Base-by-base conservation (phyloP, 331 rosid genomes). In the Erythrophleum ivorense region DNA sequence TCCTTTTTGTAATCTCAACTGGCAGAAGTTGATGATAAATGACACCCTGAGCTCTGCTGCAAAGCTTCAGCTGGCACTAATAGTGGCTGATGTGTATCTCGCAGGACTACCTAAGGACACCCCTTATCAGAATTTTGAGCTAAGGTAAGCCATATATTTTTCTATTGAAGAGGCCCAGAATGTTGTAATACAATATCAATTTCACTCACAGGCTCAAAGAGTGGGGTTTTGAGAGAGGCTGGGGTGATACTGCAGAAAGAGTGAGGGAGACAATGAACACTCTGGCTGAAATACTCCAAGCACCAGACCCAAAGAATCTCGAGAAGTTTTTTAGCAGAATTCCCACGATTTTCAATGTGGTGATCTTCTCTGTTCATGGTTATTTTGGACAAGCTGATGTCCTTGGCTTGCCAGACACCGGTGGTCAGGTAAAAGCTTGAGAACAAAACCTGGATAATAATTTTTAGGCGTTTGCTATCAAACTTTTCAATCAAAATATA, bases 341-440 rank as follows among this genome's bases (percentile, higher is more conserved):
- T 84, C 98, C 98, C 5, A 92, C 81, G 58, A 79, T 90, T 75
- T 95, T 95, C 88, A 95, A 92, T 73, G 90, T 92, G 31, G 97
- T 89, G 15, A 91, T 95, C 72, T 90, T 95, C 86, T 92, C 97
- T 54, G 84, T 94, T 79, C 98, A 95, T 80, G 98, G 98, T 71
- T 95, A 95, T 78, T 95, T 95, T 85, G 98, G 98, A n/a, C 98
- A 95, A 88, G 87, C 97, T 45, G 88, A 89, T 81, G 98, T 95
- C 40, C 97, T 95, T 59, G 98, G 98, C 62, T 85, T 95, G 88
- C 97, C 98, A 8, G 98, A 95, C 85, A 95, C 98, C 0, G 98
- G 98, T 45, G 98, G 98, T 48, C 98, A 95, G 95, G 98, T 95
- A 86, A 55, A 71, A 19, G 10, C 50, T 36, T 33, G 31, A 11